phyloP scores from a whole-genome alignment of 768 basidiomycete species.

The Xerocomus spinulosus region DNA sequence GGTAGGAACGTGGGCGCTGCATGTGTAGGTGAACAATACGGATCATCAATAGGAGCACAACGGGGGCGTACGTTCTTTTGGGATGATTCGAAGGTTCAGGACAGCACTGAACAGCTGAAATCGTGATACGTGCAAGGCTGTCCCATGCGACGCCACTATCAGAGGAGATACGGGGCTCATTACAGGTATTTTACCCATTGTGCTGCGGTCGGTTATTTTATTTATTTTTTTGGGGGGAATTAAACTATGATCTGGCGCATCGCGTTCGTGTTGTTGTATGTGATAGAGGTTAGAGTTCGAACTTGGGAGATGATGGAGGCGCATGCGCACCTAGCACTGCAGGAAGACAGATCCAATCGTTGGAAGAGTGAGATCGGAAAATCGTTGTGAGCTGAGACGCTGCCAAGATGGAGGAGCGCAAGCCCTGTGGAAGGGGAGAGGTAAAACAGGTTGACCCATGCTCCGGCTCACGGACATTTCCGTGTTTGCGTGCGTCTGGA shows the following conservation, averaged over 20 bases:
- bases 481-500: conserved; percentile 8
- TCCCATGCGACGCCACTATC: conserved; percentile 13
- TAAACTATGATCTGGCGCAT: neutral
- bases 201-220: conserved; percentile 1
- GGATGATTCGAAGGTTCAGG: conserved; percentile 10
- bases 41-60: neutral
- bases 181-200: neutral
- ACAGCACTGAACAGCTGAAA: neutral
- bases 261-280: neutral
- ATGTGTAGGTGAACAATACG: conserved; percentile 11
- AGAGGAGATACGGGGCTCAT: neutral
- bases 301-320: neutral
- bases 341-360: neutral
- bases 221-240: neutral
- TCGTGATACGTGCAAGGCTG: neutral
- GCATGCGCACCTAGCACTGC: neutral
- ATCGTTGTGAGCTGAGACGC: neutral
- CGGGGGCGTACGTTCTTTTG: conserved; percentile 5
- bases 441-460: conserved; percentile 1
- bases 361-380: neutral
- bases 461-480: conserved; percentile 12
- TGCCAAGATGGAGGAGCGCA: neutral
- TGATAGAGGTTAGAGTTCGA: neutral
- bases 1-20: conserved; percentile 1
- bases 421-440: neutral